Evolutionary conservation across 2,329 filamentous ascomycete species (phyloP).

Genomic region (Calonectria ilicicola): DNA sequence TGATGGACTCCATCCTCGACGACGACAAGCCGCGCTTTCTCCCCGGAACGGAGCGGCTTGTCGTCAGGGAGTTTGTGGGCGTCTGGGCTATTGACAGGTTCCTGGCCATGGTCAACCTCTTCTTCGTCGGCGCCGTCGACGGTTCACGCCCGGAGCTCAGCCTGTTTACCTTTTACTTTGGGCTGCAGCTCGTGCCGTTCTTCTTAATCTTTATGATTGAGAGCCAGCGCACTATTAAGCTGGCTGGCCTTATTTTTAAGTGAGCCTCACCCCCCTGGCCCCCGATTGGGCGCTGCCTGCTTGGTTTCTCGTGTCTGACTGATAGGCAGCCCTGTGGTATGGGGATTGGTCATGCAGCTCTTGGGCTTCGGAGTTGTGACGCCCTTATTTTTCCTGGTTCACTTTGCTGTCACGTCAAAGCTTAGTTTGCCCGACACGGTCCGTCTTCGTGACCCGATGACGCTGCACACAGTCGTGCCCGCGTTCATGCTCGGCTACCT

Average conservation of each 20-base stretch:
- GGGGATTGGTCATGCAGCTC: conserved; percentile 36
- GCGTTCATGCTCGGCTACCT: conserved; percentile 39
- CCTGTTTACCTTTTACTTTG: conserved; percentile 38
- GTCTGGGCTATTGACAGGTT: conserved; percentile 31
- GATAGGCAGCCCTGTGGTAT: conserved; percentile 33
- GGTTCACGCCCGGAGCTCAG: conserved; percentile 37
- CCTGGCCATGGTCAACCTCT: conserved; percentile 31
- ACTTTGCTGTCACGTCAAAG: conserved; percentile 35
- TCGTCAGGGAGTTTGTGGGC: conserved; percentile 36
- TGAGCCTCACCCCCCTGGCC: conserved; percentile 10
- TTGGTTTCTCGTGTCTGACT: neutral
- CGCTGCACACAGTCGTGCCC: conserved; percentile 32
- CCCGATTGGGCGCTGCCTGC: neutral
- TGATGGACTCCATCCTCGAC: conserved; percentile 24
- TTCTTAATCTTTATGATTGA: conserved; percentile 38
- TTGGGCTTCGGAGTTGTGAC: conserved; percentile 38
- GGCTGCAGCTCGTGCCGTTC: conserved; percentile 31
- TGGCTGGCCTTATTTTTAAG: conserved; percentile 34
- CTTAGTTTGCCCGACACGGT: conserved; percentile 21
- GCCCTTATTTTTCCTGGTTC: conserved; percentile 35
- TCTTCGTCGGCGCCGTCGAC: conserved; percentile 39
- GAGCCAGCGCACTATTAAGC: conserved; percentile 24
- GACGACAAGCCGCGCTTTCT: conserved; percentile 34
- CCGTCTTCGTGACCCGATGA: conserved; percentile 32
- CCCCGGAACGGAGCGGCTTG: conserved; percentile 30